Evolutionary conservation across 768 basidiomycete species (phyloP).

Genomic region (Podaxis rugospora): DNA sequence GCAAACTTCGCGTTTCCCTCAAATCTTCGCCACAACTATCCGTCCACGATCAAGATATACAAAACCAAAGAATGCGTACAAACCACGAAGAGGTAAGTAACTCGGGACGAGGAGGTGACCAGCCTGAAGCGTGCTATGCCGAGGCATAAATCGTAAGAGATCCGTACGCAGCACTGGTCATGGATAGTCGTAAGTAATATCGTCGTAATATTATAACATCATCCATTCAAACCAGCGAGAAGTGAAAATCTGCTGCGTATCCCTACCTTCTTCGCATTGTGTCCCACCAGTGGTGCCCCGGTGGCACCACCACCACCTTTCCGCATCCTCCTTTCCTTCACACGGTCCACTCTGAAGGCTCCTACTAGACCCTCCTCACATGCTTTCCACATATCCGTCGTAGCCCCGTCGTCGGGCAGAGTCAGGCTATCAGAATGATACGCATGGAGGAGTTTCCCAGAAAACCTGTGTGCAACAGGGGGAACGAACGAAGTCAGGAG

Average conservation of each 20-base stretch:
- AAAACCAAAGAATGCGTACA: too few relatives aligned
- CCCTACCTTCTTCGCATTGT: constrained; percentile 1
- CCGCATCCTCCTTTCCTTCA: constrained; percentile 31
- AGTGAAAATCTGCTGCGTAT: constrained; percentile 35
- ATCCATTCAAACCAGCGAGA: constrained; percentile 34
- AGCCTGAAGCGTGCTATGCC: too few relatives aligned
- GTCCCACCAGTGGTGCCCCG: neutral
- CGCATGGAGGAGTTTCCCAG: constrained; percentile 57
- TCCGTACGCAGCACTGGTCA: too few relatives aligned
- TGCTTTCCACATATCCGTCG: constrained; percentile 41
- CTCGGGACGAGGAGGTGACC: too few relatives aligned
- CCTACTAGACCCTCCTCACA: constrained; percentile 41
- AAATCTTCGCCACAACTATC: too few relatives aligned
- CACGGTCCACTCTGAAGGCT: constrained; percentile 42
- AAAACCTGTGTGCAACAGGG: constrained; percentile 46
- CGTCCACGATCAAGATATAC: too few relatives aligned
- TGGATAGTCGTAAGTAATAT: too few relatives aligned
- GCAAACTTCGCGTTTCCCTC: too few relatives aligned
- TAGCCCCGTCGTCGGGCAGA: constrained; percentile 18
- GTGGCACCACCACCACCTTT: constrained; percentile 13
- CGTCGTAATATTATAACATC: neutral
- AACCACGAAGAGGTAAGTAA: too few relatives aligned
- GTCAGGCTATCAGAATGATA: constrained; percentile 33
- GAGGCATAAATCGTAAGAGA: too few relatives aligned
- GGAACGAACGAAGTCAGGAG: constrained; percentile 48